phyloP scores from a whole-genome alignment of 192 early-diverging fungal genomes.

The Phycomyces nitens region DNA sequence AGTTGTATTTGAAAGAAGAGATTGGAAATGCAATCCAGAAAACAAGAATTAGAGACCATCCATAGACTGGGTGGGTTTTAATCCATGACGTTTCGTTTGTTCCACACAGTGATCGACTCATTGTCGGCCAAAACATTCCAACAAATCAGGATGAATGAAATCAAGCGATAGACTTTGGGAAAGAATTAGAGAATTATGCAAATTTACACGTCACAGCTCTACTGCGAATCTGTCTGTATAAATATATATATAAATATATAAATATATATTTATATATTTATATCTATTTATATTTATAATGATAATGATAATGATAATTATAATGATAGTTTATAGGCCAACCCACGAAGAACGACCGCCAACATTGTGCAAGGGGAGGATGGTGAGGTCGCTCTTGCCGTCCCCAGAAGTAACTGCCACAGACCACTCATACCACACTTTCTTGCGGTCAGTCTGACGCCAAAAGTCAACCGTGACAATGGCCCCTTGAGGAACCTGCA shows the following conservation, averaged over 20 bases:
- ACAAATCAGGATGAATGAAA: too few species aligned
- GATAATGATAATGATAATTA: too few species aligned
- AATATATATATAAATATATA: not conserved
- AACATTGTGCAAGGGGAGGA: conserved; percentile 62
- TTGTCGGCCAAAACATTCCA: too few species aligned
- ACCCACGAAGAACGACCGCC: conserved; percentile 76
- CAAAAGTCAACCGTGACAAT: conserved; percentile 76
- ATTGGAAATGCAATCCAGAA: too few species aligned
- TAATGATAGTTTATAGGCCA: conserved; percentile 59
- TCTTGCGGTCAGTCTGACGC: conserved; percentile 70
- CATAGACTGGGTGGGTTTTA: too few species aligned
- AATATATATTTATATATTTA: not conserved
- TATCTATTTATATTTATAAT: not conserved
- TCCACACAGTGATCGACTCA: too few species aligned
- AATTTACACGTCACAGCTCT: too few species aligned
- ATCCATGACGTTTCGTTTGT: too few species aligned
- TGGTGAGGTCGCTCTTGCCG: conserved; percentile 31
- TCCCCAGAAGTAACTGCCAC: conserved; percentile 38
- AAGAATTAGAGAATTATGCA: too few species aligned
- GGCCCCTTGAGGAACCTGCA: conserved; percentile 60
- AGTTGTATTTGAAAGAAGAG: too few species aligned
- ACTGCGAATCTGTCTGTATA: not conserved
- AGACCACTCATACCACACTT: conserved; percentile 98
- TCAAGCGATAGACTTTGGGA: too few species aligned
- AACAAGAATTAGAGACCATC: too few species aligned